Percentiles rank a stretch among this genome's conserved stretches.
Evolutionary conservation across 805 yeast genomes (phyloP).

Genomic region (Saturnispora halmiae): DNA sequence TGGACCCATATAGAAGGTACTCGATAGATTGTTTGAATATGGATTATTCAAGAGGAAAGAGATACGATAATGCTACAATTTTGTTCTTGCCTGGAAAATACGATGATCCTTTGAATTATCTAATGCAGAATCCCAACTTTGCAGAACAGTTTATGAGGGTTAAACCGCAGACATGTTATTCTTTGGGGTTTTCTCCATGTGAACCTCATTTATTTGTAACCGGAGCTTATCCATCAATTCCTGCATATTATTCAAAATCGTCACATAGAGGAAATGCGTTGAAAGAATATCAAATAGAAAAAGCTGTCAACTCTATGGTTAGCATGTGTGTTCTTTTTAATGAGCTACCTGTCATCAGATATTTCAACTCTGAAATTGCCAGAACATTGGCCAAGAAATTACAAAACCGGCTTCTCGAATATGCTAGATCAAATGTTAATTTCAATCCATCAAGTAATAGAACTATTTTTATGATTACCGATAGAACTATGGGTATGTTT

Average conservation of each 20-base stretch:
- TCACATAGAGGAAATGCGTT: constrained; percentile 46
- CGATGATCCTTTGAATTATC: constrained; percentile 17
- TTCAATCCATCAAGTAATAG: constrained; percentile 44
- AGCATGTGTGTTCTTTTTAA: constrained; percentile 70
- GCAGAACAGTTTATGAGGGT: background rate
- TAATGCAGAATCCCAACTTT: constrained; percentile 13
- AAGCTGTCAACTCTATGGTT: constrained; percentile 57
- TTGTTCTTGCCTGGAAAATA: constrained; percentile 52
- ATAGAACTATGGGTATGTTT: constrained; percentile 72
- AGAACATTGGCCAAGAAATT: constrained; percentile 57
- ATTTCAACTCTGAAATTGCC: constrained; percentile 47
- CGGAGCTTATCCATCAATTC: constrained; percentile 52
- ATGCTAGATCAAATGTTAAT: constrained; percentile 58
- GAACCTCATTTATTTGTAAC: constrained; percentile 69
- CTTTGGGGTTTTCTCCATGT: constrained; percentile 48
- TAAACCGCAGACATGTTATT: constrained; percentile 26
- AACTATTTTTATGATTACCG: constrained; percentile 66
- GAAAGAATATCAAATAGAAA: constrained; percentile 46
- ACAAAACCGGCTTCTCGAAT: constrained; percentile 63
- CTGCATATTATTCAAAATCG: constrained; percentile 59
- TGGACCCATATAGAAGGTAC: constrained; percentile 54
- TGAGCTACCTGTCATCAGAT: constrained; percentile 82
- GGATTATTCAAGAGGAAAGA: constrained; percentile 59
- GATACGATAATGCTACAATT: constrained; percentile 68
- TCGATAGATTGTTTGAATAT: constrained; percentile 68